Evolutionary conservation across 2,329 filamentous ascomycete genomes (phyloP).

Genomic region (Claviceps spartinae): DNA sequence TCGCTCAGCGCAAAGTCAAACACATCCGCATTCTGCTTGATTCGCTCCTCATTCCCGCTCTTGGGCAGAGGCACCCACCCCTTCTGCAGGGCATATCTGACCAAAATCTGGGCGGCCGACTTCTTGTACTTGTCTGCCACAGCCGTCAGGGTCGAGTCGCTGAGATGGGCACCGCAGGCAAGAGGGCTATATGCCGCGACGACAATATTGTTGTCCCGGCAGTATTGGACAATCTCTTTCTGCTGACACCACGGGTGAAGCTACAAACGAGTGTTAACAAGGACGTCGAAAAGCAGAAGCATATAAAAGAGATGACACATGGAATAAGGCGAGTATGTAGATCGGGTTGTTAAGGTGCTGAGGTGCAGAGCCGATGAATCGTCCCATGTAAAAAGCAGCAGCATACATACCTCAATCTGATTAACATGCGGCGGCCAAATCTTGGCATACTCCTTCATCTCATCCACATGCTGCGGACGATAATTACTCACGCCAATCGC

Average conservation of each 20-base stretch:
- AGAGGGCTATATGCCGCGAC: slow-evolving; percentile 28
- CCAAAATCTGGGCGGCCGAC: slow-evolving; percentile 49
- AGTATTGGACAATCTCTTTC: slow-evolving; percentile 30
- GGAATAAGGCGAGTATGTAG: no score
- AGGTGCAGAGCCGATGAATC: no score
- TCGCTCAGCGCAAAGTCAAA: slow-evolving; percentile 44
- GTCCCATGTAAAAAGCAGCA: neutral
- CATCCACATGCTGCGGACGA: slow-evolving; percentile 52
- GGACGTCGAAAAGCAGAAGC: neutral
- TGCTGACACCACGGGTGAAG: slow-evolving; percentile 59
- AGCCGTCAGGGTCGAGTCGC: slow-evolving; percentile 41
- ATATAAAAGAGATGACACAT: neutral
- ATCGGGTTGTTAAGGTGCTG: neutral
- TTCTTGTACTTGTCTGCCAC: slow-evolving; percentile 47
- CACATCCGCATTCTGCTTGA: slow-evolving; percentile 45
- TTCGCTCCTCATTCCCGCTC: slow-evolving; percentile 45
- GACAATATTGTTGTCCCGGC: slow-evolving; percentile 64
- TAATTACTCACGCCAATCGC: slow-evolving; percentile 64
- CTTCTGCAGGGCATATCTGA: slow-evolving; percentile 59
- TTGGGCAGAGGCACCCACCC: slow-evolving; percentile 55
- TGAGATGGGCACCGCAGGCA: slow-evolving; percentile 18
- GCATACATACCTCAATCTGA: slow-evolving; percentile 53
- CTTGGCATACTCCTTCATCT: slow-evolving; percentile 51
- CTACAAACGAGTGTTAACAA: slow-evolving; percentile 21
- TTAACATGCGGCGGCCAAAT: slow-evolving; percentile 59